Percentiles rank a stretch among this genome's conserved stretches.
phyloP scores from a whole-genome alignment of 2,329 filamentous ascomycete genomes.

The Clarireedia sp. region DNA sequence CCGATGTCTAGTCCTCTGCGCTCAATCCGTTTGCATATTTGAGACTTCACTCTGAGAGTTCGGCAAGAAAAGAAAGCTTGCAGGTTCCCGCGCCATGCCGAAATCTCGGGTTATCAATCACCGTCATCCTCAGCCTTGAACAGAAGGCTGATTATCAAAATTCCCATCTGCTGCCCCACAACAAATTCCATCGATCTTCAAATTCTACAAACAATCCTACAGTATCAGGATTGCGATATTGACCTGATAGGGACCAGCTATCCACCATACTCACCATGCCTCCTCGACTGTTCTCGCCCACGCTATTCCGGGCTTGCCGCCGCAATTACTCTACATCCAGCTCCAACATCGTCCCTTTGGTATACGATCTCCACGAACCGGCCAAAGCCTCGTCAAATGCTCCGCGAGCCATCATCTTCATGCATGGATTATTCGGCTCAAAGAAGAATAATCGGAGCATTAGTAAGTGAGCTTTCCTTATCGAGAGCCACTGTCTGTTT shows the following conservation, averaged over 20 bases:
- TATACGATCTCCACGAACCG: conserved; percentile 63
- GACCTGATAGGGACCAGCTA: background rate
- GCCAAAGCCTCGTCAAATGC: conserved; percentile 36
- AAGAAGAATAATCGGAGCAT: conserved; percentile 93
- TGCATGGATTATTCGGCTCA: conserved; percentile 90
- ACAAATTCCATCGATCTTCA: background rate
- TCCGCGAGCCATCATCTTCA: conserved; percentile 65
- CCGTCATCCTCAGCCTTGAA: background rate
- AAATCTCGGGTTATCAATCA: background rate
- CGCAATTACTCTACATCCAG: conserved; percentile 11
- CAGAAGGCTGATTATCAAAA: conserved; percentile 3
- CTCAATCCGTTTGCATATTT: too few relatives aligned
- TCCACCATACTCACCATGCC: conserved; percentile 10
- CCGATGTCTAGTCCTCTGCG: too few relatives aligned
- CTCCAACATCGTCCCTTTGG: conserved; percentile 33
- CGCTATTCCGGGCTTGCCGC: conserved; percentile 2
- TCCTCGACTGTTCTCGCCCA: conserved; percentile 10
- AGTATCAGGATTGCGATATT: background rate
- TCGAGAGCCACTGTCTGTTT: background rate
- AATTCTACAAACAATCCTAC: background rate
- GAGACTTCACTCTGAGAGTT: too few relatives aligned
- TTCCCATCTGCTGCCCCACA: background rate
- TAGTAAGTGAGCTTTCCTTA: conserved; percentile 61
- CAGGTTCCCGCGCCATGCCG: background rate
- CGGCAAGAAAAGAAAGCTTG: too few relatives aligned